Evolutionary conservation across 495 filamentous ascomycete species (phyloP).

Genomic region (Penicillium coffeae): DNA sequence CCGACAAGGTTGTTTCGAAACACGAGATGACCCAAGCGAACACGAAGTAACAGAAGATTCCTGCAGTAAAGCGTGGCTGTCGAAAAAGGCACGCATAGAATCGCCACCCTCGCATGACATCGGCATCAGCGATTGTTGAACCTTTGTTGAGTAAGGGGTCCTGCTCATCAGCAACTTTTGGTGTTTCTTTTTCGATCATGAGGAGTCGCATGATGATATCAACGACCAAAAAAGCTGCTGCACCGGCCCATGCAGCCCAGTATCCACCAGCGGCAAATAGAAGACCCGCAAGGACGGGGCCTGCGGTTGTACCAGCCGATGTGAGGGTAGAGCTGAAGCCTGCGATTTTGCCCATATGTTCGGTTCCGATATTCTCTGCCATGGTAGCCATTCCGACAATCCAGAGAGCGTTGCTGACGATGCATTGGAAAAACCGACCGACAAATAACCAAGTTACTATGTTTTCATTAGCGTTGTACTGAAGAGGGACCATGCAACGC

Average conservation of each 20-base stretch:
- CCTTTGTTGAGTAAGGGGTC: constrained; percentile 1
- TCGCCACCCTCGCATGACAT: constrained; percentile 8
- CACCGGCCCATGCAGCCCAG: constrained; percentile 27
- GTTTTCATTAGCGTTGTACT: constrained; percentile 3
- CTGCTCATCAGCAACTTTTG: background rate
- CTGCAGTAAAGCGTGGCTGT: constrained; percentile 20
- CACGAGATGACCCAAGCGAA: constrained; percentile 21
- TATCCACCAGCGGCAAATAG: constrained; percentile 26
- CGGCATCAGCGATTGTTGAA: background rate
- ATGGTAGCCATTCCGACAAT: constrained; percentile 30
- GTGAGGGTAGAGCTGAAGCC: constrained; percentile 13
- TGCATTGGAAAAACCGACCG: constrained; percentile 26
- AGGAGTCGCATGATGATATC: constrained; percentile 30
- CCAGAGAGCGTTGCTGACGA: constrained; percentile 24
- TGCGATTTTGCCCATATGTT: constrained; percentile 28
- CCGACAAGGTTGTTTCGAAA: constrained; percentile 28
- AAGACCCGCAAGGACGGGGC: constrained; percentile 22
- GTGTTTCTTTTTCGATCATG: constrained; percentile 26
- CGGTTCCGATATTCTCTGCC: constrained; percentile 21
- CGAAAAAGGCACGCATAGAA: constrained; percentile 23
- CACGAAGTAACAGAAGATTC: constrained; percentile 16
- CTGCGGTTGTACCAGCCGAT: constrained; percentile 17
- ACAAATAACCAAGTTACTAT: constrained; percentile 23
- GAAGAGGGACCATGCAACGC: too few species aligned
- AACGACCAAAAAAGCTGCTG: constrained; percentile 15